Percentiles rank a stretch among this genome's conserved stretches.
Evolutionary conservation across 2,329 filamentous ascomycete genomes (phyloP).

Genomic region (Lachnellula arida): DNA sequence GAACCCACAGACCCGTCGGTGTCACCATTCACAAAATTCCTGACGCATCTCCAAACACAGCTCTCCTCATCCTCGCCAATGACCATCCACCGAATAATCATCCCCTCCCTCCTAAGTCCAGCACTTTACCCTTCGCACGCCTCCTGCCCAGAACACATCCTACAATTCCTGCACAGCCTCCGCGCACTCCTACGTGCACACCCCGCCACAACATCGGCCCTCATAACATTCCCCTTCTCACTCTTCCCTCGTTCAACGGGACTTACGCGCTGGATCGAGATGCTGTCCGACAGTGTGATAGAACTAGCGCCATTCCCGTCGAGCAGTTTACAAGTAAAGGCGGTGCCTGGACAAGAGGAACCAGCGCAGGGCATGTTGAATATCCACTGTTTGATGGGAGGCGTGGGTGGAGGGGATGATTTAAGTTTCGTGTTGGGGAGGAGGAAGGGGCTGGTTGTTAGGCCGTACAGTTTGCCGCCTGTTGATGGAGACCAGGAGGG

Average conservation of each 20-base stretch:
- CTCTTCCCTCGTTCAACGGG: slow-evolving; percentile 73
- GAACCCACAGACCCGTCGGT: slow-evolving; percentile 29
- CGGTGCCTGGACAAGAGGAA: slow-evolving; percentile 49
- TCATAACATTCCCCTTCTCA: slow-evolving; percentile 74
- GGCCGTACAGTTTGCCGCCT: slow-evolving; percentile 84
- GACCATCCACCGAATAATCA: slow-evolving; percentile 71
- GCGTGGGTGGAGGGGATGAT: slow-evolving; percentile 69
- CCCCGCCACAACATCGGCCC: slow-evolving; percentile 58
- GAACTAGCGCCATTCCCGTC: slow-evolving; percentile 74
- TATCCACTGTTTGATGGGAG: slow-evolving; percentile 77
- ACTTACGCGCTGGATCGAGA: slow-evolving; percentile 79
- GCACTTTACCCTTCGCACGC: slow-evolving; percentile 69
- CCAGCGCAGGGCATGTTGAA: slow-evolving; percentile 81
- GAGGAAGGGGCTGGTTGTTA: slow-evolving; percentile 74
- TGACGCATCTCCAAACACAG: slow-evolving; percentile 52
- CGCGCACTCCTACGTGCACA: slow-evolving; percentile 69
- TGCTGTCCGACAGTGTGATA: slow-evolving; percentile 77
- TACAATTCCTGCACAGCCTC: slow-evolving; percentile 78
- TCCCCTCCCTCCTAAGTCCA: slow-evolving; percentile 86
- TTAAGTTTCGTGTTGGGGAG: slow-evolving; percentile 86
- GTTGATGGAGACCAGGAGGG: slow-evolving; percentile 63
- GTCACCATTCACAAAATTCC: slow-evolving; percentile 60
- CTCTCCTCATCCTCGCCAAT: slow-evolving; percentile 53
- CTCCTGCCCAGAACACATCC: slow-evolving; percentile 64
- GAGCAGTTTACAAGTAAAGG: slow-evolving; percentile 25